These are phyloP conservation scores for Penicillium aurantiogriseum DNA, from an alignment of 2,329 filamentous ascomycete genomes.

Conservation along the genomic window DNA sequence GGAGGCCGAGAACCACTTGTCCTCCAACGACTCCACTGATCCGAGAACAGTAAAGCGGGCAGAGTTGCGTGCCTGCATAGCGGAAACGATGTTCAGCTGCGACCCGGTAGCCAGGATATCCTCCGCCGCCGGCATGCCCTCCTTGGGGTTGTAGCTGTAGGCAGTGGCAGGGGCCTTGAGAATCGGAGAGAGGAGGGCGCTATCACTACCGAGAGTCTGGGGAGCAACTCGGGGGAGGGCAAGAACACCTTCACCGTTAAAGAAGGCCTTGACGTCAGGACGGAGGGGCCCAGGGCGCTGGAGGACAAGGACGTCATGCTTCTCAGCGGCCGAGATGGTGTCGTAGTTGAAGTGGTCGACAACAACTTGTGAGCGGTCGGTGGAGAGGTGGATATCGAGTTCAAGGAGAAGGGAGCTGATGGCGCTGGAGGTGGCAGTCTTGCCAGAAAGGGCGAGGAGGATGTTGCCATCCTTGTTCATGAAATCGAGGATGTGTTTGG, in stretches of 20 bases:
- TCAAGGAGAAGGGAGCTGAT: conserved; percentile 79
- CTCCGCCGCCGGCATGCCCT: conserved; percentile 69
- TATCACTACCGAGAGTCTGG: conserved; percentile 73
- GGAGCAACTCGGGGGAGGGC: conserved; percentile 81
- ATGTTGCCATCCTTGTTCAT: conserved; percentile 90
- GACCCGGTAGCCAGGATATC: conserved; percentile 81
- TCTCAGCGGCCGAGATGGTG: conserved; percentile 68
- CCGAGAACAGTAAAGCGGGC: conserved; percentile 84
- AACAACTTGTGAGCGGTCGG: conserved; percentile 78
- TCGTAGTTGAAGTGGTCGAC: conserved; percentile 98
- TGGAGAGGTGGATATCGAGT: conserved; percentile 82
- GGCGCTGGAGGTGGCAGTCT: conserved; percentile 66
- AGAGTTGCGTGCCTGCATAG: conserved; percentile 88
- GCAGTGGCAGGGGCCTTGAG: conserved; percentile 79
- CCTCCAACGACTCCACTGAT: conserved; percentile 79
- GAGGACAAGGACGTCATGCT: conserved; percentile 84
- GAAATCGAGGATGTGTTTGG: conserved; percentile 84
- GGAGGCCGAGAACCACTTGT: conserved; percentile 83
- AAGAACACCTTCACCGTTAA: conserved; percentile 66
- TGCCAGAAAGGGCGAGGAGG: conserved; percentile 76
- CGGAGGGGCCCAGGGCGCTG: conserved; percentile 65
- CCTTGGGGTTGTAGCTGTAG: conserved; percentile 93
- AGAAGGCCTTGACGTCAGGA: conserved; percentile 72
- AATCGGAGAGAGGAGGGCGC: conserved; percentile 75
- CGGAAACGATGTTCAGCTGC: conserved; percentile 81